phyloP scores from a whole-genome alignment of 441 rosid genomes.

The Heliophila coronopifolia region DNA sequence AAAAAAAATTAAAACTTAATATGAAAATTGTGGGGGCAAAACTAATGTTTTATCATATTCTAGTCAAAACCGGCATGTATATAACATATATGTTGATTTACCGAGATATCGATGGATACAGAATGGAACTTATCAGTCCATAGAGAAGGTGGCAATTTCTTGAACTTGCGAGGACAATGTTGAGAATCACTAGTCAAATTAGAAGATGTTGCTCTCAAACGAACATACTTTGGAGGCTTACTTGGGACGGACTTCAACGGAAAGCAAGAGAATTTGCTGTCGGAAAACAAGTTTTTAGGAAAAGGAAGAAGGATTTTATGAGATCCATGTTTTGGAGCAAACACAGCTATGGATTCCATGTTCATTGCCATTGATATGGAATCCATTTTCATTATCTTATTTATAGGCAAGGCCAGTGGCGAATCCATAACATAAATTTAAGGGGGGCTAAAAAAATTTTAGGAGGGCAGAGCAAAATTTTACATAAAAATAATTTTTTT shows the following conservation, averaged over 20 bases:
- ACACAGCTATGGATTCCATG: constrained; percentile 3
- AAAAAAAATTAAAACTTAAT: no score
- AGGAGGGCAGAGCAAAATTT: no score
- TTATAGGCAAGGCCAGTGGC: constrained; percentile 18
- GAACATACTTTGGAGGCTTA: not conserved
- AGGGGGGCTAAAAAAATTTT: no score
- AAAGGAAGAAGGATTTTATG: not conserved
- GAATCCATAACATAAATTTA: no score
- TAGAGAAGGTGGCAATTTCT: constrained; percentile 6
- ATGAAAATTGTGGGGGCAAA: no score
- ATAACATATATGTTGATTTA: not conserved
- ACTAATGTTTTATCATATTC: no score
- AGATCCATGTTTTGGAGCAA: not conserved
- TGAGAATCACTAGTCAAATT: not conserved
- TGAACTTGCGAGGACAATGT: constrained; percentile 4
- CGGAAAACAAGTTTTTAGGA: not conserved
- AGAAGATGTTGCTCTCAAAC: constrained; percentile 2
- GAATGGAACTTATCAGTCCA: constrained; percentile 17
- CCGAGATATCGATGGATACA: not conserved
- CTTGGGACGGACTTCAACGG: not conserved
- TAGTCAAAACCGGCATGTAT: no score
- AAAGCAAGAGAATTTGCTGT: not conserved
- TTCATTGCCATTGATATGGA: not conserved
- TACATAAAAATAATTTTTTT: no score
- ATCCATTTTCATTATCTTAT: not conserved